phyloP scores from a whole-genome alignment of 2,329 filamentous ascomycete species.

The Fusarium tanahbumbuense region DNA sequence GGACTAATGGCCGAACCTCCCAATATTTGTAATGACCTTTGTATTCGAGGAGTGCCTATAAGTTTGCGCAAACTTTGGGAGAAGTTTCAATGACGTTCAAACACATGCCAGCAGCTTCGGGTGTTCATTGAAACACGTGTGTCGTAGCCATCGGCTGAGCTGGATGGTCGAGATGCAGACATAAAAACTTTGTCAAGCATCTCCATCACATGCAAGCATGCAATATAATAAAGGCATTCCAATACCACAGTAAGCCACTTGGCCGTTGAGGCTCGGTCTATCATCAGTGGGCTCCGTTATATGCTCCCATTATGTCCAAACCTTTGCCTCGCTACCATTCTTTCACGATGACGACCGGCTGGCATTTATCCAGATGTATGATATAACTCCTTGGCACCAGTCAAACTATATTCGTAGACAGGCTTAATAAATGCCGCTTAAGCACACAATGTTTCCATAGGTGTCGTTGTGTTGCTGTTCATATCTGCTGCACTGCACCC shows the following conservation, averaged over 20 bases:
- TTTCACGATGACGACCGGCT: background rate
- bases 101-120: background rate
- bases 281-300: slow-evolving; percentile 6
- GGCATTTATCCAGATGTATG: background rate
- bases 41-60: background rate
- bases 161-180: background rate
- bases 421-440: background rate
- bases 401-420: background rate
- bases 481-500: background rate
- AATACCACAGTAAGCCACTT: slow-evolving; percentile 8
- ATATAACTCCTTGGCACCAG: background rate
- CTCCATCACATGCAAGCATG: slow-evolving; percentile 33
- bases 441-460: background rate
- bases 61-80: background rate
- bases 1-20: background rate
- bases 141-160: background rate
- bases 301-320: slow-evolving; percentile 8
- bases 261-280: background rate
- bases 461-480: slow-evolving; percentile 7
- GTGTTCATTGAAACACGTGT: background rate
- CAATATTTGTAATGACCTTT: background rate
- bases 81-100: background rate
- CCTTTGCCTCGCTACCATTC: background rate
- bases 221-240: background rate
- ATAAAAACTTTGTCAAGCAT: background rate